Evolutionary conservation across 306 rosid genomes (phyloP), one percentile per base, ranked within the genome.

Genomic region (Ziziphus jujuba): DNA sequence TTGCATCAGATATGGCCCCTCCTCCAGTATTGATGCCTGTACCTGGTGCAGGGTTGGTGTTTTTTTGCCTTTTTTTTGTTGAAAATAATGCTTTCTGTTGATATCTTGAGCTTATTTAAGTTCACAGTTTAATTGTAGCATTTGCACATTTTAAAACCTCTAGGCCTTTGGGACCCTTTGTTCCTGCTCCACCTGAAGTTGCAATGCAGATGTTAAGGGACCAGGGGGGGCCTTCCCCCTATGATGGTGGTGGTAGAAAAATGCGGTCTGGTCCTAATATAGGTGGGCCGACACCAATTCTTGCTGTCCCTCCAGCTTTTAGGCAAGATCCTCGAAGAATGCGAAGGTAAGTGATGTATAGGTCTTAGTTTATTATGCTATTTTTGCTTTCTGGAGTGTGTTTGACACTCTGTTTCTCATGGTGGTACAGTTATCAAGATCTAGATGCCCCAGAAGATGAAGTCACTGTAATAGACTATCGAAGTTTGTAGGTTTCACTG

Each of bases 111-210:
- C n/a, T n/a, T n/a, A 56, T 74, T 21, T 20, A 50, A 9, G 28
- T 33, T 10, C 34, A 50, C 0, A 20, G 55, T n/a, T n/a, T 20
- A 50, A 50, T 50, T 5, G 22, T 50, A 50, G n/a, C 5, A 2
- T 50, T 50, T 50, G 3, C 55, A 50, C 55, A 50, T 50, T 50
- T 40, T 40, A 40, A 33, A 71, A 56, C 47, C 49, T 77, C 50
- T 86, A 91, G 97, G 67, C 97, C 97, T 38, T 77, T 91, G 60
- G 96, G 97, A 73, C 97, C 97, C 34, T 91, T 91, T 63, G 97
- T 91, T 70, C 97, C 97, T 83, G 97, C 97, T 72, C 97, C 97
- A 33, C 97, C 97, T 69, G 97, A 91, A 79, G 97, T 91, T 76
- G 97, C 97, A 34, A 91, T 88, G 97, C 95, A 84, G 72, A 88